phyloP scores from a whole-genome alignment of 129 eudicot species.

The Scalesia atractyloides region DNA sequence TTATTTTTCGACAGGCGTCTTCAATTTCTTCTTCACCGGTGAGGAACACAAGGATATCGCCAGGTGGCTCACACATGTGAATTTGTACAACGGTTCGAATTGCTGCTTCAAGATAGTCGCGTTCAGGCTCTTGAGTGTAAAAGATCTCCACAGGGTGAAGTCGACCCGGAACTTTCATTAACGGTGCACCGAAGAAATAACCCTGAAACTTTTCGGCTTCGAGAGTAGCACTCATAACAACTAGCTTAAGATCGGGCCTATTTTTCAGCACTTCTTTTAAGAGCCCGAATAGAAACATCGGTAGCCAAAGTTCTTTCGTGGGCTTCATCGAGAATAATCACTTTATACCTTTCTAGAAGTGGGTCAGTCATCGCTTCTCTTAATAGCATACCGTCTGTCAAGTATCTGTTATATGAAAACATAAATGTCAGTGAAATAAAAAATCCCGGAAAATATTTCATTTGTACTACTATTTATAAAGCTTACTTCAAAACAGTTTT shows the following conservation, averaged over 20 bases:
- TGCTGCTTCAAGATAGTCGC: slow-evolving; percentile 96
- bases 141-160: slow-evolving; percentile 97
- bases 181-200: slow-evolving; percentile 90
- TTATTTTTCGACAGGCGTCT: slow-evolving; percentile 85
- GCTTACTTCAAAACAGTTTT: slow-evolving; percentile 87
- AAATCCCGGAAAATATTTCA: background rate
- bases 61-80: slow-evolving; percentile 83
- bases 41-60: slow-evolving; percentile 92
- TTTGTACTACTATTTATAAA: background rate
- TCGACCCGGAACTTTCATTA: slow-evolving; percentile 99
- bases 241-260: slow-evolving; percentile 86
- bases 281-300: slow-evolving; percentile 89
- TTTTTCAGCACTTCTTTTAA: slow-evolving; percentile 90
- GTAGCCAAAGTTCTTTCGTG: slow-evolving; percentile 98
- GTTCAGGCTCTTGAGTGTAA: slow-evolving; percentile 94
- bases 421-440: background rate
- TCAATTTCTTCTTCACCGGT: slow-evolving; percentile 99
- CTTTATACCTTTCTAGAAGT: slow-evolving; percentile 87
- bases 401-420: slow-evolving; percentile 47
- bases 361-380: slow-evolving; percentile 99
- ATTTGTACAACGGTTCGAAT: slow-evolving; percentile 82
- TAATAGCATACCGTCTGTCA: slow-evolving; percentile 97
- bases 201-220: slow-evolving; percentile 99
- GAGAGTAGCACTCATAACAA: slow-evolving; percentile 99
- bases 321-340: slow-evolving; percentile 96